Evolutionary conservation across 805 yeast species (phyloP).

Genomic region (Kazachstania martiniae): DNA sequence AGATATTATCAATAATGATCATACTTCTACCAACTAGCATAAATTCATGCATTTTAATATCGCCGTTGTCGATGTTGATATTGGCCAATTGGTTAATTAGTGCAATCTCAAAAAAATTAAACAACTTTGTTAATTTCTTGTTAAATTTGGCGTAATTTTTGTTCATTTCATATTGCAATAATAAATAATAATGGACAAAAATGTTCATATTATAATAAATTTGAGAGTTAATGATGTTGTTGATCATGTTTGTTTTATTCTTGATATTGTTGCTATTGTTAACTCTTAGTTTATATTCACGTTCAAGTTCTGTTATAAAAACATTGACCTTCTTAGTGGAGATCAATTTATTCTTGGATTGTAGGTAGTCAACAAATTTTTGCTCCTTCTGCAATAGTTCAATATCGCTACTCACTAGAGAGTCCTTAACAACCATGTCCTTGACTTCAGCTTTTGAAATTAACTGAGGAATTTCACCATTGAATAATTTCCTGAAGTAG

Average conservation of each 20-base stretch:
- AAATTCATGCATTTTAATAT: neutral
- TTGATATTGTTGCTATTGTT: neutral
- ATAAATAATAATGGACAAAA: too few species aligned
- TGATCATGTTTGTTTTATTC: too few species aligned
- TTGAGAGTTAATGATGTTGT: neutral
- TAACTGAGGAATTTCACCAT: neutral
- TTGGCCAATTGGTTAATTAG: neutral
- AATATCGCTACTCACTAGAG: too few species aligned
- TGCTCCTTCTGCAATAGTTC: too few species aligned
- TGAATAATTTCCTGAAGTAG: neutral
- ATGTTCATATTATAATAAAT: too few species aligned
- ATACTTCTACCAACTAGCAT: neutral
- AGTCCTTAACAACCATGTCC: too few species aligned
- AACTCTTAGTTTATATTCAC: too few species aligned
- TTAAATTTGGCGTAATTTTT: neutral
- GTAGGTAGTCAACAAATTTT: too few species aligned
- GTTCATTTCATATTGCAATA: neutral
- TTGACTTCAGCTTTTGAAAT: too few species aligned
- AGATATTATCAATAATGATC: neutral
- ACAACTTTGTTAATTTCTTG: too few species aligned
- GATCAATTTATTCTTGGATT: neutral
- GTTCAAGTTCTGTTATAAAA: neutral
- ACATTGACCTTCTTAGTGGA: neutral
- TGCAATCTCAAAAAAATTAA: neutral
- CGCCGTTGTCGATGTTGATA: neutral